These are phyloP conservation scores for Aspergillus nanangensis DNA, from an alignment of 495 filamentous ascomycete genomes.

Conservation along the genomic window DNA sequence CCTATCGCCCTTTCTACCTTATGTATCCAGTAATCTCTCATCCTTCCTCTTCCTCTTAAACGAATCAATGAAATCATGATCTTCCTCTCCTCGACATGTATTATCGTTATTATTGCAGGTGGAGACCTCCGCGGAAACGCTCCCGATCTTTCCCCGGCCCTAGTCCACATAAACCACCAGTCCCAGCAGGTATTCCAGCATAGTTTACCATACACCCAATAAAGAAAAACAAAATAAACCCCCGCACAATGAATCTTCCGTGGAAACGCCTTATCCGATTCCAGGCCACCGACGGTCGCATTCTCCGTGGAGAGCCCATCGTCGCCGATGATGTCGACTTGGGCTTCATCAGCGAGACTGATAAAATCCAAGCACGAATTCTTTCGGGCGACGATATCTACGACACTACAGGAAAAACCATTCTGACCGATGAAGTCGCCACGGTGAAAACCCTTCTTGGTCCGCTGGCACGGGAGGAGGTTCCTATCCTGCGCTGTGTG, in stretches of 20 bases:
- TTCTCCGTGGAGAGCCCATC: slow-evolving; percentile 43
- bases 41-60: no score
- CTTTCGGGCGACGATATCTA: slow-evolving; percentile 35
- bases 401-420: slow-evolving; percentile 25
- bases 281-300: slow-evolving; percentile 32
- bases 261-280: slow-evolving; percentile 49
- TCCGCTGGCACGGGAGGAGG: slow-evolving; percentile 26
- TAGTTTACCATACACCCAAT: neutral
- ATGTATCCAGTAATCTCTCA: no score
- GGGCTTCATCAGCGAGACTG: slow-evolving; percentile 26
- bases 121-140: neutral
- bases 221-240: neutral
- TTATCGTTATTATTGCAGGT: no score
- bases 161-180: neutral
- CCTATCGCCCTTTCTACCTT: no score
- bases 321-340: slow-evolving; percentile 34
- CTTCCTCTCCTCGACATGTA: no score
- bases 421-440: slow-evolving; percentile 27
- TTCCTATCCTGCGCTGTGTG: slow-evolving; percentile 31
- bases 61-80: no score
- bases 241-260: slow-evolving; percentile 10
- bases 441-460: slow-evolving; percentile 27
- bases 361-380: slow-evolving; percentile 30
- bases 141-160: neutral
- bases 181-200: neutral